A percentile compares a stretch with the other conserved stretches of the same genome.
These are phyloP conservation scores for Coemansia sp. DNA, from an alignment of 192 early-diverging fungal genomes.

Conservation along the genomic window DNA sequence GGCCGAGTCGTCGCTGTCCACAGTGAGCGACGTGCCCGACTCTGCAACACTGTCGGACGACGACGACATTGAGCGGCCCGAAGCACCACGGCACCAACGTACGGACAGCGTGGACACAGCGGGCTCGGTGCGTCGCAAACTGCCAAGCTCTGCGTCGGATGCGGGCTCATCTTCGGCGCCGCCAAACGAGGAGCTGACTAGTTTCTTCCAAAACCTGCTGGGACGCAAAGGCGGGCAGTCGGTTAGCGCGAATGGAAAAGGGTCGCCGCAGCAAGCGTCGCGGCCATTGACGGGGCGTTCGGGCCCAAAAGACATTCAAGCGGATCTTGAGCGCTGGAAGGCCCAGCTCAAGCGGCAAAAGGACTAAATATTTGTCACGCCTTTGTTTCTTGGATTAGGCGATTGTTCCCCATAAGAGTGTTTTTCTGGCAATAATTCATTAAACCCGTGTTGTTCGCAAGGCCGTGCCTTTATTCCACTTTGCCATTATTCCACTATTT, in stretches of 20 bases:
- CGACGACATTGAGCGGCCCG: slow-evolving; percentile 11
- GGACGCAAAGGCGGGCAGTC: slow-evolving; percentile 57
- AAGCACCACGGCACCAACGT: slow-evolving; percentile 8
- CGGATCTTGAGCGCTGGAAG: slow-evolving; percentile 51
- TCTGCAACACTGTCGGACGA: slow-evolving; percentile 45
- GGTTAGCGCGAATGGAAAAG: slow-evolving; percentile 33
- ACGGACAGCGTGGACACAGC: slow-evolving; percentile 3
- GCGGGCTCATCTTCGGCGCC: neutral
- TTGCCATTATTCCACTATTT: neutral
- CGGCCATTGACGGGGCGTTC: slow-evolving; percentile 13
- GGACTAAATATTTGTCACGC: slow-evolving; percentile 10
- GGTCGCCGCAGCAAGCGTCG: slow-evolving; percentile 41
- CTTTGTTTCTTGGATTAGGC: too few species aligned
- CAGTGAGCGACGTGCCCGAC: slow-evolving; percentile 26
- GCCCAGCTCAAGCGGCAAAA: slow-evolving; percentile 46
- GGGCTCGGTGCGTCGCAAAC: slow-evolving; percentile 25
- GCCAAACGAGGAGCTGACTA: slow-evolving; percentile 79
- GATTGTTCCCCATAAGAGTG: too few species aligned
- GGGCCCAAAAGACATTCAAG: slow-evolving; percentile 39
- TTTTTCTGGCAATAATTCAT: too few species aligned
- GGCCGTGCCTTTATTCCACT: too few species aligned
- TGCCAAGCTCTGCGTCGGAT: slow-evolving; percentile 5
- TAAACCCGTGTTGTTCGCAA: too few species aligned
- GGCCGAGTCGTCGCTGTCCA: slow-evolving; percentile 45
- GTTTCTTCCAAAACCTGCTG: slow-evolving; percentile 88